Evolutionary conservation across 2,329 filamentous ascomycete species (phyloP).

Genomic region (Pseudogymnoascus pannorum): DNA sequence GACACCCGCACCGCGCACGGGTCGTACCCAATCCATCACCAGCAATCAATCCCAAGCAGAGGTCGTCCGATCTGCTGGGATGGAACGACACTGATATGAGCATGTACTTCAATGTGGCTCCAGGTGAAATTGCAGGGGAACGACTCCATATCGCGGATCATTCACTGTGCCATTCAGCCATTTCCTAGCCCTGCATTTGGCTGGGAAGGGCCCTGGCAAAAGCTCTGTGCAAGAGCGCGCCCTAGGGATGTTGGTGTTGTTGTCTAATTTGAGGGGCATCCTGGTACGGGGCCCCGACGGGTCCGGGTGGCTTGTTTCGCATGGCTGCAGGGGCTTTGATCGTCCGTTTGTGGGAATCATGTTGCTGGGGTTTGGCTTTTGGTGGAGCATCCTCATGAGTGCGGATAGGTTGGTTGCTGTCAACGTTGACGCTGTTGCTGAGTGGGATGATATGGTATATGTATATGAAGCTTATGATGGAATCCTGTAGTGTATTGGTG

Average conservation of each 20-base stretch:
- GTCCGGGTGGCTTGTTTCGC: constrained; percentile 7
- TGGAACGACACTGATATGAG: neutral
- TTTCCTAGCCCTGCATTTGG: neutral
- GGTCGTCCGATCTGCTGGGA: neutral
- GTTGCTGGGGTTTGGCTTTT: neutral
- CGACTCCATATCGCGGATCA: neutral
- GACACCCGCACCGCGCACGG: neutral
- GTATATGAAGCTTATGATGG: neutral
- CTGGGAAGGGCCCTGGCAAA: neutral
- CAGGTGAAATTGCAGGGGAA: neutral
- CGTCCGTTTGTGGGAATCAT: constrained; percentile 3
- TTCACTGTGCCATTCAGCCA: neutral
- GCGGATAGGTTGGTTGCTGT: neutral
- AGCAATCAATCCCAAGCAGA: constrained; percentile 3
- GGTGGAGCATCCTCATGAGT: neutral
- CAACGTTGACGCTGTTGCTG: neutral
- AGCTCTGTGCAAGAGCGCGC: neutral
- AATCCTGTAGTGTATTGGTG: neutral
- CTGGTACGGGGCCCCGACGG: neutral
- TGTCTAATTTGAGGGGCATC: constrained; percentile 4
- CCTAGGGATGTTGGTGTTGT: neutral
- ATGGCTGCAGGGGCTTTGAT: constrained; percentile 1
- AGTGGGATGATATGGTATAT: neutral
- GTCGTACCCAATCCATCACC: neutral
- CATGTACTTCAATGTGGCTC: neutral